Conservation (phyloP, 345 rosid species). For the Gossypium raimondii region DNA sequence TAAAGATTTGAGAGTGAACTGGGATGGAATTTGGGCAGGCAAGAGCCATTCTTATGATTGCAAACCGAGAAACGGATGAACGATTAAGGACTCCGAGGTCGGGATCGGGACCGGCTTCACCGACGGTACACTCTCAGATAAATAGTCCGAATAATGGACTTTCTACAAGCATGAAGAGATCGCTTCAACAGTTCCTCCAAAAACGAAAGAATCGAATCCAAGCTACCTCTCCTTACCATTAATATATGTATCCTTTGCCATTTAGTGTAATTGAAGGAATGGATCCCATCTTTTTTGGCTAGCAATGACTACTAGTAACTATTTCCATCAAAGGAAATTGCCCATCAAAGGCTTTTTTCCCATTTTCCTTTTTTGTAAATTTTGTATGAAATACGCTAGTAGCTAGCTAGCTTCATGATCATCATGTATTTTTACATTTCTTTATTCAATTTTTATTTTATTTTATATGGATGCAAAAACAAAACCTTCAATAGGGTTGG, state of each 20-base stretch:
- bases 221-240: constrained; percentile 13
- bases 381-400: not conserved
- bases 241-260: not conserved
- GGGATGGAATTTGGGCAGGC: constrained; percentile 8
- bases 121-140: constrained; percentile 3
- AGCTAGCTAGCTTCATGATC: not conserved
- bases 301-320: not conserved
- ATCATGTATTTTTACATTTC: not conserved
- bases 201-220: constrained; percentile 27
- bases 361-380: not conserved
- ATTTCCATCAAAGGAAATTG: not conserved
- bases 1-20: too few relatives aligned
- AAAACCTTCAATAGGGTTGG: not conserved
- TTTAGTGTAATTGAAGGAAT: not conserved
- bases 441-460: not conserved
- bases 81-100: constrained; percentile 1
- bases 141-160: constrained; percentile 10
- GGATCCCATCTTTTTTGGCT: not conserved
- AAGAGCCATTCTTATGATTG: constrained; percentile 18
- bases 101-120: constrained; percentile 1
- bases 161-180: constrained; percentile 25
- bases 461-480: not conserved
- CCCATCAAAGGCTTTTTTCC: not conserved
- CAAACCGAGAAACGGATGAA: constrained; percentile 16
- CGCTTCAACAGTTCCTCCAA: constrained; percentile 30